Base-by-base conservation (phyloP, 2,329 filamentous ascomycete genomes). In the Cordyceps militaris region DNA sequence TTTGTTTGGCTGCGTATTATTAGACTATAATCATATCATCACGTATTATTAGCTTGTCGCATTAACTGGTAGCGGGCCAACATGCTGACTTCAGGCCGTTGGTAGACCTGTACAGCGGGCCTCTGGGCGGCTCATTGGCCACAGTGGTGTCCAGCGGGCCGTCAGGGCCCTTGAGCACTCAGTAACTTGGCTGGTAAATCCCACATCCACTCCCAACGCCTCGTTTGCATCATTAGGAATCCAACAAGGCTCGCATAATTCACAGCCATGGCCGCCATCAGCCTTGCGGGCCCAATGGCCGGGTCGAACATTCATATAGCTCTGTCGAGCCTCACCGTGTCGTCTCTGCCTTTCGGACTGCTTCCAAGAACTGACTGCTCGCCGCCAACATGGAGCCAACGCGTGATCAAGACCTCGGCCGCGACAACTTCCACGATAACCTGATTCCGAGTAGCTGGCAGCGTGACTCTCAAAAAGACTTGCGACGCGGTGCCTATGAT, bases 201-300 rank as follows among this genome's bases (percentile, higher is more conserved):
- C 23, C n/a, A n/a, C 16, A 4, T 34, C 50, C 38, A 30, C 38
- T 23, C 13, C 9, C 6, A 9, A 26, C 21, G 40, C 28, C 42
- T 55, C 42, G 30, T 47, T 55, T 47, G 42, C 40, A 47, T 9
- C 51, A 36, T 56, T 48, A 21, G 43, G 43, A 48, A 56, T 47
- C 51, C 42, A 19, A n/a, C 42, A n/a, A 38, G 26, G 52, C 42
- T 55, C n/a, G 30, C 21, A 14, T 46, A 26, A 14, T 38, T 11
- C 23, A 16, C 42, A 28, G 21, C 21, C 28, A 47, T 47, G 28
- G 7, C 36, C 13, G 13, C 24, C 23, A 53, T 32, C 23, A 44
- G 38, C 26, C 26, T 53, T 44, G 38, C 38, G 50, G 50, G 26
- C 50, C 38, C 26, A 32, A 44, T 32, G 52, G 30, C 8, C 30